Base-by-base conservation (phyloP, 2,329 filamentous ascomycete genomes). In the Cordyceps cateniannulata region DNA sequence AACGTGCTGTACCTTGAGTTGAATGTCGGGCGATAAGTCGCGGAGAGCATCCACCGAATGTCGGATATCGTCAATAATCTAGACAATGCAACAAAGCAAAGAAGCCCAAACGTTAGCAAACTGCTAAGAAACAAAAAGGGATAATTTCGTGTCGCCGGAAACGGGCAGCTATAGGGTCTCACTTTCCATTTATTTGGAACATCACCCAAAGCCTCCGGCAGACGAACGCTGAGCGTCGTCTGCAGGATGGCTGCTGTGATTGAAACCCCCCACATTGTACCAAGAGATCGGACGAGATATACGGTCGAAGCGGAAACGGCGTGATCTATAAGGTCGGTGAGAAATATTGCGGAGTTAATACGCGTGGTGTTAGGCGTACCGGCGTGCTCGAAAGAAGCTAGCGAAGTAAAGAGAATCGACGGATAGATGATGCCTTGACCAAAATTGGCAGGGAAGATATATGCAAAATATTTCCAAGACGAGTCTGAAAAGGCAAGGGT, bases 231-330 rank as follows among this genome's bases (percentile, higher is more conserved):
- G 64, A 88, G 76, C 60, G 81, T 82, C 61, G 83, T 87, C 70
- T 88, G 85, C 38, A 86, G 76, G 49, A 88, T 84, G 7, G 84
- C 79, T 9, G 84, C 85, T 0, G 83, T 83, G 40, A 84, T 75
- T 0, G 85, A 84, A 1, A 88, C 85, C 10, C 85, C 85, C 79
- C 83, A 87, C 18, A 88, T 84, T 0, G 80, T 82, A 2, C 85
- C 85, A 3, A 88, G 72, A 0, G 84, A 87, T 27, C 85, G 80
- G 48, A 88, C 79, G 22, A 88, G 77, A 68, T 88, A 88, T 7
- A 86, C 81, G 0, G 81, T 85, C 1, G 84, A 87, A 2, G 84
- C 79, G 0, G 81, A 82, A 1, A 87, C 84, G 12, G 84, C 84
- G 66, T 87, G 84, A 57, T 87, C 85, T 85, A 32, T 2, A 35